A percentile compares a stretch with the other conserved stretches of the same genome.
These are phyloP conservation scores for Danielia oregonensis DNA, from an alignment of 805 yeast species.

Conservation along the genomic window DNA sequence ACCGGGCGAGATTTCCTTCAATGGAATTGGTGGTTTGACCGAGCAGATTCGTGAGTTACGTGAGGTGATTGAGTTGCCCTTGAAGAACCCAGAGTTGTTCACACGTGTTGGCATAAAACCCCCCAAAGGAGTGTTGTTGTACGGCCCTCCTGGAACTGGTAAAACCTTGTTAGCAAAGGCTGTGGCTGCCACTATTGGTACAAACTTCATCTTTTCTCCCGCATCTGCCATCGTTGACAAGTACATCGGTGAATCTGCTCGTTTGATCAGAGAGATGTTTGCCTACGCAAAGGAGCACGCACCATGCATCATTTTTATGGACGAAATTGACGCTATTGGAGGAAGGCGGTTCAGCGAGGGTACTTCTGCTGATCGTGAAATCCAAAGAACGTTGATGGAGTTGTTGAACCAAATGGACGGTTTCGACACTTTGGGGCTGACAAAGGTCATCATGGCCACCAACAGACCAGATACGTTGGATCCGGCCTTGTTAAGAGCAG, in stretches of 20 bases:
- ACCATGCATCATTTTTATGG: conserved; percentile 98
- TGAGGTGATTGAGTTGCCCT: conserved; percentile 95
- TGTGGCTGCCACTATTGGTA: conserved; percentile 97
- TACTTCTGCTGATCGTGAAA: conserved; percentile 97
- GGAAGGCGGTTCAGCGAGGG: conserved; percentile 98
- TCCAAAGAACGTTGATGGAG: conserved; percentile 97
- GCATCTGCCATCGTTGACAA: conserved; percentile 98
- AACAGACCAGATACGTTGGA: conserved; percentile 97
- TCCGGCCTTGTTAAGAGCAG: conserved; percentile 96
- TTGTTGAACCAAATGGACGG: conserved; percentile 98
- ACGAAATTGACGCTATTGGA: conserved; percentile 98
- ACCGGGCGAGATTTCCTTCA: conserved; percentile 95
- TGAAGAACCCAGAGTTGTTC: conserved; percentile 95
- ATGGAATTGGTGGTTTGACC: conserved; percentile 92
- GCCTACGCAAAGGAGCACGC: conserved; percentile 97
- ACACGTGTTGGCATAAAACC: conserved; percentile 95
- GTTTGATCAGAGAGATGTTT: conserved; percentile 96
- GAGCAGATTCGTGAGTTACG: conserved; percentile 96
- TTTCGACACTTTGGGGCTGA: conserved; percentile 92
- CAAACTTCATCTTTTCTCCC: conserved; percentile 96
- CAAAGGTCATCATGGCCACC: conserved; percentile 98
- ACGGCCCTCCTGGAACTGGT: conserved; percentile 99
- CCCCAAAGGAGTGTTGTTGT: conserved; percentile 95
- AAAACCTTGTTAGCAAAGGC: conserved; percentile 95
- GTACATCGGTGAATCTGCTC: conserved; percentile 96